A percentile compares a stretch with the other conserved stretches of the same genome.
phyloP scores from a whole-genome alignment of 202 grass and related monocot genomes.

The Dendrocalamus latiflorus region DNA sequence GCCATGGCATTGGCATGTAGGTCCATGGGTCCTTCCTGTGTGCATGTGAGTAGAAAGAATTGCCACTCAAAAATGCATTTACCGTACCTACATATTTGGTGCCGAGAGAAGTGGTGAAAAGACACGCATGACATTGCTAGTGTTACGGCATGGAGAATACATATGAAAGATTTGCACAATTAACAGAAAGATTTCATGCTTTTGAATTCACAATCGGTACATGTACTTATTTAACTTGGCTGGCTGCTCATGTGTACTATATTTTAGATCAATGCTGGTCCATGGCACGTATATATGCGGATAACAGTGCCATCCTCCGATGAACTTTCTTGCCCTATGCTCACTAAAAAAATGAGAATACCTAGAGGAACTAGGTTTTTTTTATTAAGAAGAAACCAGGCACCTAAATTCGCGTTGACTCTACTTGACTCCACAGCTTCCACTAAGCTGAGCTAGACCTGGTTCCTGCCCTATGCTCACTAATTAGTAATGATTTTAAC shows the following conservation, averaged over 20 bases:
- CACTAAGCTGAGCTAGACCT: too few species aligned
- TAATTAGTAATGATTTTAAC: slow-evolving; percentile 20
- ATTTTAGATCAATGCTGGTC: background rate
- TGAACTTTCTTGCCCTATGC: background rate
- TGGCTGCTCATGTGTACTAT: background rate
- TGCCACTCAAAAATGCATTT: too few species aligned
- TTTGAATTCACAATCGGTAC: background rate
- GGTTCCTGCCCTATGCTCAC: too few species aligned
- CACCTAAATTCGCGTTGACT: too few species aligned
- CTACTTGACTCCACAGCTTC: too few species aligned
- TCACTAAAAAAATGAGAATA: too few species aligned
- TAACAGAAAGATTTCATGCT: background rate
- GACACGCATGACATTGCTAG: background rate
- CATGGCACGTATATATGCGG: background rate
- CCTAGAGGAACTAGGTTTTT: too few species aligned
- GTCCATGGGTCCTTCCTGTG: too few species aligned
- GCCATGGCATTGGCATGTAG: background rate
- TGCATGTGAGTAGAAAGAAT: too few species aligned
- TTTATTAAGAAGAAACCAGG: too few species aligned
- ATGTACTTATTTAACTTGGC: background rate
- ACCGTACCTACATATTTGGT: too few species aligned
- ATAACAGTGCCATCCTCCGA: background rate
- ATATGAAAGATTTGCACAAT: background rate
- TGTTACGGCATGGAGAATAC: background rate
- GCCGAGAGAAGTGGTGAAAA: background rate